Percentiles rank a stretch among this genome's conserved stretches.
phyloP scores from a whole-genome alignment of 2,329 filamentous ascomycete species.

The Fulvia fulva region DNA sequence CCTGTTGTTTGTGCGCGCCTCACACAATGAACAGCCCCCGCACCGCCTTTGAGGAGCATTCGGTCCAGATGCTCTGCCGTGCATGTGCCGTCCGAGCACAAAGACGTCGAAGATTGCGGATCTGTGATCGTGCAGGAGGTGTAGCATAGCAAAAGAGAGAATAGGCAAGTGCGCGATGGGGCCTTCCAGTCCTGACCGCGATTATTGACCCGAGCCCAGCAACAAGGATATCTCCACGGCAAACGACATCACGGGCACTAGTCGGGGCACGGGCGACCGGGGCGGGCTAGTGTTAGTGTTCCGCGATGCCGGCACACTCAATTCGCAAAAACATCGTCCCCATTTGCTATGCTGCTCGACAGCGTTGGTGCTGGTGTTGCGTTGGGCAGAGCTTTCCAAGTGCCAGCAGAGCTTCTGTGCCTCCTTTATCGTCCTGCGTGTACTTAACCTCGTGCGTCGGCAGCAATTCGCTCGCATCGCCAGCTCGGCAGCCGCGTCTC shows the following conservation, averaged over 20 bases:
- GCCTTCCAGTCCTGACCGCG: neutral
- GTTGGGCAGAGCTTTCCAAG: no score
- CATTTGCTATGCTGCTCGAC: neutral
- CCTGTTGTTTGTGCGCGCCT: neutral
- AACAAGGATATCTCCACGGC: neutral
- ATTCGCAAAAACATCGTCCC: neutral
- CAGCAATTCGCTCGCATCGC: neutral
- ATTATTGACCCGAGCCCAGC: neutral
- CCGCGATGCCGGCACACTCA: neutral
- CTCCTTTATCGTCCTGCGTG: neutral
- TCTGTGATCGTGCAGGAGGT: neutral
- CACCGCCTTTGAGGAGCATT: neutral
- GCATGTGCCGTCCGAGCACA: neutral
- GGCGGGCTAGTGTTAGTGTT: neutral
- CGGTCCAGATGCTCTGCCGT: neutral
- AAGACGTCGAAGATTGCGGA: neutral
- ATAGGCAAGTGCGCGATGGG: neutral
- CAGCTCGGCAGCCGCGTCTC: neutral
- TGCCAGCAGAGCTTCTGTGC: no score
- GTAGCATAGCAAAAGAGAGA: neutral
- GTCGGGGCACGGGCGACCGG: neutral
- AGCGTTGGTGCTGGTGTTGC: neutral
- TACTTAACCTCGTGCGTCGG: neutral
- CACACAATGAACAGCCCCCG: neutral
- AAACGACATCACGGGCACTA: neutral